These are phyloP conservation scores for Magnolia sinica DNA, from an alignment of 164 flowering plant genomes.

Conservation along the genomic window DNA sequence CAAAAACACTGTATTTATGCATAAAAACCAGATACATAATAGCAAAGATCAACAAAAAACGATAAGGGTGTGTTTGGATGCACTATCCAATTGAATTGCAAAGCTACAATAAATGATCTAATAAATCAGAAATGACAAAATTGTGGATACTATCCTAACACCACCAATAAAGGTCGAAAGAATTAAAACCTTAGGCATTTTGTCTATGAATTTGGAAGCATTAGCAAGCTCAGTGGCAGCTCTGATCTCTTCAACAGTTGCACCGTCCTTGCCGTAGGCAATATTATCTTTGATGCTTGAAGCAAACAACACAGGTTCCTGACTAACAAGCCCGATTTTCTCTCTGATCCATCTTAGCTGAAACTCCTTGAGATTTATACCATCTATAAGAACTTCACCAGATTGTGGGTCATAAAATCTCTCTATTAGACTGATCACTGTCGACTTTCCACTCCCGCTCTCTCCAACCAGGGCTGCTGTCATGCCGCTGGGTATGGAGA, in stretches of 20 bases:
- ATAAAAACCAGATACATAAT: neutral
- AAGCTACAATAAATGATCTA: neutral
- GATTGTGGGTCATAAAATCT: slow-evolving; percentile 57
- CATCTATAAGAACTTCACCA: slow-evolving; percentile 52
- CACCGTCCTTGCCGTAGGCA: slow-evolving; percentile 45
- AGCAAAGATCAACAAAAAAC: neutral
- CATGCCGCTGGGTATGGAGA: slow-evolving; percentile 44
- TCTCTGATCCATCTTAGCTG: slow-evolving; percentile 50
- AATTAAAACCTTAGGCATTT: slow-evolving; percentile 36
- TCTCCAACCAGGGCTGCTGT: slow-evolving; percentile 59
- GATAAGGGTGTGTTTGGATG: neutral
- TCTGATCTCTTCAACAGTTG: slow-evolving; percentile 45
- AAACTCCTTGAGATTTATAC: slow-evolving; percentile 42
- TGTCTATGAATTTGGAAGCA: slow-evolving; percentile 44
- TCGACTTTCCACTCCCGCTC: slow-evolving; percentile 64
- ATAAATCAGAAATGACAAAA: neutral
- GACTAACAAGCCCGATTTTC: slow-evolving; percentile 58
- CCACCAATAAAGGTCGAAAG: neutral
- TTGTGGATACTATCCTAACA: neutral
- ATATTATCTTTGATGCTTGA: slow-evolving; percentile 49
- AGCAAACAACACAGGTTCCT: slow-evolving; percentile 49
- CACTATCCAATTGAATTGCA: neutral
- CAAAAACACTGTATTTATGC: neutral
- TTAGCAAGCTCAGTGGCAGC: slow-evolving; percentile 49
- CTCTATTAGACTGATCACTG: slow-evolving; percentile 49